Conservation (phyloP, 192 early-diverging fungal genomes). For the Funneliformis mosseae region DNA sequence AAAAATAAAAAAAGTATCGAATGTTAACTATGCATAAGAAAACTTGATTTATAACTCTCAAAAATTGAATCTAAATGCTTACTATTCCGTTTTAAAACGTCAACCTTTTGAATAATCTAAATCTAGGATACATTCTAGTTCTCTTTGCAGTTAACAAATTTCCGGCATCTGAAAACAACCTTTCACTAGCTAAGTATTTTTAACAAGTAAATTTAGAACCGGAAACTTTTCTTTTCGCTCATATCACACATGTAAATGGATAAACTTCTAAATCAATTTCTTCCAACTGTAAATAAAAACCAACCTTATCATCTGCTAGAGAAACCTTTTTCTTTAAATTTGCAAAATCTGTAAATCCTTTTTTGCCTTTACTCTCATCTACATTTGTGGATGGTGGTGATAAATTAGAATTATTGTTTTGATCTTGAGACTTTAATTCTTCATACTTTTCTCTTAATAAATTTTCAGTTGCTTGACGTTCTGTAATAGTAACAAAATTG, state of each 20-base stretch:
- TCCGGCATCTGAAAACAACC: conserved; percentile 12
- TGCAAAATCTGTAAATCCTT: background rate
- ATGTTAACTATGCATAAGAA: no score
- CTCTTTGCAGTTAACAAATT: conserved; percentile 10
- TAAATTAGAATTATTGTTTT: no score
- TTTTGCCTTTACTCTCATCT: background rate
- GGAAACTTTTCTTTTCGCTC: background rate
- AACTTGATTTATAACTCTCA: no score
- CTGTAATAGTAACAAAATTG: background rate
- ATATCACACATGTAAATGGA: background rate
- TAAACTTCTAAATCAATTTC: background rate
- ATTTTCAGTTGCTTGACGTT: background rate
- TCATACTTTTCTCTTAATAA: background rate
- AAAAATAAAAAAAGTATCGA: no score
- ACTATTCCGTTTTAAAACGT: background rate
- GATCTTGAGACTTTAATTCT: background rate
- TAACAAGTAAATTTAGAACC: background rate
- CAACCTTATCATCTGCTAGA: background rate
- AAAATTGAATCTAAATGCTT: background rate
- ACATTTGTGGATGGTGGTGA: background rate
- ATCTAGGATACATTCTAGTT: background rate
- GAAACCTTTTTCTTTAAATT: background rate
- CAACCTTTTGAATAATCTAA: background rate
- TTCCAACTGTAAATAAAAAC: background rate
- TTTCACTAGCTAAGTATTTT: conserved; percentile 7